Evolutionary conservation across 805 yeast genomes (phyloP).

Genomic region (Vanderwaltozyma tropicalis): DNA sequence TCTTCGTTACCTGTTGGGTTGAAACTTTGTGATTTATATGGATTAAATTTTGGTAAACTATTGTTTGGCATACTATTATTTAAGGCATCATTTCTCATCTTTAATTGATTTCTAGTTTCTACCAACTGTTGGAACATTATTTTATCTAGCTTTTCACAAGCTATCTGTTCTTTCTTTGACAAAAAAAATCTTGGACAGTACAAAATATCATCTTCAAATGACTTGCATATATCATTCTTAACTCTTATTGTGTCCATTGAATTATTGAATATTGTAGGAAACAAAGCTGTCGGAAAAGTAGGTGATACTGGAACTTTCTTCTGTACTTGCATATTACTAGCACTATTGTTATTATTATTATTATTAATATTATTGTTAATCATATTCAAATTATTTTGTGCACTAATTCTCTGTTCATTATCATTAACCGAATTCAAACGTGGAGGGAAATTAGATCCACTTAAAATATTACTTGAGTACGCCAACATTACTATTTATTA

Average conservation of each 20-base stretch:
- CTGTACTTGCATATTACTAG: neutral
- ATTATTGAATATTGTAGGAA: neutral
- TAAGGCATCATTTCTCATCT: neutral
- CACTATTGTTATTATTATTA: neutral
- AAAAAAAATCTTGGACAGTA: conserved; percentile 25
- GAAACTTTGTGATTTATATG: conserved; percentile 54
- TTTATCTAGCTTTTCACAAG: conserved; percentile 21
- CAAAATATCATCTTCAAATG: conserved; percentile 26
- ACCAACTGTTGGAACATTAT: conserved; percentile 2
- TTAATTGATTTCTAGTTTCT: neutral
- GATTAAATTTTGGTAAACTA: conserved; percentile 38
- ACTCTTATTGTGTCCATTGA: conserved; percentile 14
- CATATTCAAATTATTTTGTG: neutral
- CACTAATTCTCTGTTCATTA: neutral
- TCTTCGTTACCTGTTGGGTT: conserved; percentile 34
- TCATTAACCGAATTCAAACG: too few species aligned
- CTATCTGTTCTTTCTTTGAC: conserved; percentile 19
- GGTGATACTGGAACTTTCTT: neutral
- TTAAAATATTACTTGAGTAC: too few species aligned
- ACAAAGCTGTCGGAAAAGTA: neutral
- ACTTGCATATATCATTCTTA: conserved; percentile 21
- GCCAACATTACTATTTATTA: too few species aligned
- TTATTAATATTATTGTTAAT: neutral
- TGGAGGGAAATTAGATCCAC: too few species aligned
- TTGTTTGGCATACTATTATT: neutral